Base-by-base conservation (phyloP, 768 basidiomycete species). In the Sporobolomyces phaffii region DNA sequence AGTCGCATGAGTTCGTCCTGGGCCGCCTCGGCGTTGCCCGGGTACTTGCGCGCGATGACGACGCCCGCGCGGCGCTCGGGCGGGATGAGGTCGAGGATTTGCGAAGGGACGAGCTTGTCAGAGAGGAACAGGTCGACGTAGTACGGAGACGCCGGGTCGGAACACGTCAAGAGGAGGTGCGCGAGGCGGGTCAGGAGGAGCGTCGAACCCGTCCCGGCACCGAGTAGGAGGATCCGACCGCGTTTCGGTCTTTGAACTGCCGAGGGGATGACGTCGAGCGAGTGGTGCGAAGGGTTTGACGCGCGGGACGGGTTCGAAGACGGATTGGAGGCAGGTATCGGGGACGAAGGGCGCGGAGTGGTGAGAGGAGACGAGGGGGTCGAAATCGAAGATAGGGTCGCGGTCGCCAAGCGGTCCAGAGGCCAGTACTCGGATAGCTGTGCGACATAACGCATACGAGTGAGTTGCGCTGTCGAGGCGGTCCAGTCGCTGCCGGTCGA, bases 391-490 rank as follows among this genome's bases (percentile, higher is more conserved):
- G 60, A 41, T 40, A 65, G 51, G 40, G 84, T 80, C 82, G 96
- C 83, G 14, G 78, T 77, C 0, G 90, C 86, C 11, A 97, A 82
- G 45, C 83, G 84, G 15, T 87, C 82, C 52, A 92, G 81, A 0
- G 91, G 87, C 90, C 91, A 97, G 77, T 96, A 97, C 76, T 97
- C 93, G 81, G 65, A 93, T 72, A 98, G 84, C 76, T 97, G 94
- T 0, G 91, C 86, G 5, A 96, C 87, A 90, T 91, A 97, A 77
- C 87, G 85, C 84, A 96, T 89, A 20, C 88, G 81, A 36, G 91
- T 81, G 20, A 53, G 49, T 41, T 59, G 61, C 2, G 66, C 70
- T 5, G 52, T 62, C 40, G 56, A 44, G 0, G 43, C 47, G 9
- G 61, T 65, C 68, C 68, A 72, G 28, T 43, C 41, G 44, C 53